Evolutionary conservation across 2,329 filamentous ascomycete species (phyloP).

Genomic region (Arthrobotrys entomopaga): DNA sequence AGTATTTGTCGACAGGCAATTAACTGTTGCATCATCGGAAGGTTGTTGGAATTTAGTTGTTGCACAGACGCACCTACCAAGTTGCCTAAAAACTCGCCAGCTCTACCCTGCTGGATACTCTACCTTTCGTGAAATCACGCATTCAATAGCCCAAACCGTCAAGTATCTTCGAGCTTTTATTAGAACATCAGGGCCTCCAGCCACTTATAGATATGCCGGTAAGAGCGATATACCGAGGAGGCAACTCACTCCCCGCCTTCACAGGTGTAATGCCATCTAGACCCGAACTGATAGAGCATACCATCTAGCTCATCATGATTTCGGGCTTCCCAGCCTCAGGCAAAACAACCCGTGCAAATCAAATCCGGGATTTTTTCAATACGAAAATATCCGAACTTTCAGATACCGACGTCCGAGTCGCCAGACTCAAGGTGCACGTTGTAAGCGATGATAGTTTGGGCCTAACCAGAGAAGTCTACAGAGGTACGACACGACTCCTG

Average conservation of each 20-base stretch:
- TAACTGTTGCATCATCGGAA: too few relatives aligned
- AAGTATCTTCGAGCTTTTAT: too few relatives aligned
- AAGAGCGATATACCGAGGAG: not conserved
- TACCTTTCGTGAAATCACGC: too few relatives aligned
- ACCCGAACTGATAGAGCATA: too few relatives aligned
- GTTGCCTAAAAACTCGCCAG: too few relatives aligned
- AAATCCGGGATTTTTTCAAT: conserved; percentile 74
- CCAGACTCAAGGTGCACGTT: conserved; percentile 56
- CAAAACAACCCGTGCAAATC: conserved; percentile 73
- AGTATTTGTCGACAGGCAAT: too few relatives aligned
- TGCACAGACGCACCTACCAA: too few relatives aligned
- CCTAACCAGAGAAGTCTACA: conserved; percentile 55
- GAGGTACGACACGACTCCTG: conserved; percentile 33
- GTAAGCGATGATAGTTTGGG: conserved; percentile 56
- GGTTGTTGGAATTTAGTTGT: too few relatives aligned
- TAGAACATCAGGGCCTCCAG: not conserved
- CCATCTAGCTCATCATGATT: conserved; percentile 71
- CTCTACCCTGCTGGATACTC: too few relatives aligned
- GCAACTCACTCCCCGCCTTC: too few relatives aligned
- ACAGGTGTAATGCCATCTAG: too few relatives aligned
- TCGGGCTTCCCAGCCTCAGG: conserved; percentile 75
- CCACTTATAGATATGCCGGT: conserved; percentile 33
- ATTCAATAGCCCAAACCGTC: too few relatives aligned
- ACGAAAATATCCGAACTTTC: conserved; percentile 66
- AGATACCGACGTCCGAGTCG: conserved; percentile 40